These are phyloP conservation scores for Termitomyces sp. DNA, from an alignment of 768 basidiomycete genomes.

Conservation along the genomic window DNA sequence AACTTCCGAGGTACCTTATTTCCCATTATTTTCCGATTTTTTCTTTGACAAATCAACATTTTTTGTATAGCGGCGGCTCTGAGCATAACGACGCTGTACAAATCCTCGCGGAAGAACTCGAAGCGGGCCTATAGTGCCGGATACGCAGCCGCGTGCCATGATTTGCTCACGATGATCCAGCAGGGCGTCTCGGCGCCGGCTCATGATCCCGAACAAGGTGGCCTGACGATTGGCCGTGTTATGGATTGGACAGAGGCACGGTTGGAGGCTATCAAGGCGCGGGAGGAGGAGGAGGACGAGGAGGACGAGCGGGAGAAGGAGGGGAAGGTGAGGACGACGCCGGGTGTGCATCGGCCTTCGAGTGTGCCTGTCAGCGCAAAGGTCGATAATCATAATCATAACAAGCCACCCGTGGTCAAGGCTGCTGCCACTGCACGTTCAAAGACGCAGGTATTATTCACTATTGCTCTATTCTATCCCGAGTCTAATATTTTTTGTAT, in stretches of 20 bases:
- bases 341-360: too few species aligned
- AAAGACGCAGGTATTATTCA: slow-evolving; percentile 31
- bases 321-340: too few species aligned
- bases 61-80: slow-evolving; percentile 64
- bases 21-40: slow-evolving; percentile 1
- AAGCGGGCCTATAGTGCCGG: slow-evolving; percentile 81
- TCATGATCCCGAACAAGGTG: slow-evolving; percentile 45
- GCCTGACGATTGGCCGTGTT: slow-evolving; percentile 74
- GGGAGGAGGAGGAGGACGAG: slow-evolving; percentile 81
- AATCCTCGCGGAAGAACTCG: slow-evolving; percentile 71
- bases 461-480: too few species aligned
- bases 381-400: slow-evolving; percentile 15
- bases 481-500: slow-evolving; percentile 4
- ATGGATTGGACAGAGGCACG: slow-evolving; percentile 87
- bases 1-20: slow-evolving; percentile 67
- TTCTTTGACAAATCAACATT: slow-evolving; percentile 18
- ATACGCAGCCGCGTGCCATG: slow-evolving; percentile 76
- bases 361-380: too few species aligned
- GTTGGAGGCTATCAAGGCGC: slow-evolving; percentile 67
- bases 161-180: slow-evolving; percentile 79
- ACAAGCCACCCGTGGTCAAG: too few species aligned
- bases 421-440: slow-evolving; percentile 12
- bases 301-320: slow-evolving; percentile 69
- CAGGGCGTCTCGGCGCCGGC: slow-evolving; percentile 60
- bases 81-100: slow-evolving; percentile 81